Base-by-base conservation (phyloP, 306 rosid genomes). In the Lagenaria siceraria region DNA sequence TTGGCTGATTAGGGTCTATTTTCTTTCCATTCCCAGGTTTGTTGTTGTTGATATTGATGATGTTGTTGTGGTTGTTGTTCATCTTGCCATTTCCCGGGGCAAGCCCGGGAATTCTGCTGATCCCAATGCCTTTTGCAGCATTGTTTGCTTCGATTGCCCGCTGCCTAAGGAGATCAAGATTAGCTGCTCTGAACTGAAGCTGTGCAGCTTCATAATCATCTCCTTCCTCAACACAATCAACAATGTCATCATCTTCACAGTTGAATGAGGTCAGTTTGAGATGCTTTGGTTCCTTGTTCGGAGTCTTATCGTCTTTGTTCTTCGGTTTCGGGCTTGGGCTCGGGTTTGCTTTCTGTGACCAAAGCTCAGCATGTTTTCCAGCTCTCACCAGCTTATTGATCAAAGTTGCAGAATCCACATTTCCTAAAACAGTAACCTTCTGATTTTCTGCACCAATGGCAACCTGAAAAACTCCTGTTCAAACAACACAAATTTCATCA, bases 311-410 rank as follows among this genome's bases (percentile, higher is more conserved):
- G 53, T 81, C 74, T 58, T 58, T 88, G 82, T 77, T 89, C 82
- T 88, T 89, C 82, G 87, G 92, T 78, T 87, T 91, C 76, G 82
- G 95, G 80, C 79, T 89, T 80, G 86, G 88, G 64, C 79, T 89
- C 81, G 86, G 88, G 64, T 75, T 87, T 9, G 82, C 0, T 66
- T 88, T 91, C 84, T 82, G 89, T 59, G 89, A 79, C 94, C 98
- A 94, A 8, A 86, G 85, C 79, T 92, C 96, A 6, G 97, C 93
- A 77, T 94, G 81, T 78, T 94, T 94, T 0, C 98, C 97, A 76
- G 95, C 92, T 88, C 89, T 84, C 0, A 80, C 81, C 54, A 94
- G 83, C 76, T 84, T 94, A 82, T 90, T 89, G 80, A 94, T 92
- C 95, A 94, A 74, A 24, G 88, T 86, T 18, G 79, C 86, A 55